A percentile compares a stretch with the other conserved stretches of the same genome.
These are phyloP conservation scores for Curvularia eragrostidis DNA, from an alignment of 2,329 filamentous ascomycete genomes.

Conservation along the genomic window DNA sequence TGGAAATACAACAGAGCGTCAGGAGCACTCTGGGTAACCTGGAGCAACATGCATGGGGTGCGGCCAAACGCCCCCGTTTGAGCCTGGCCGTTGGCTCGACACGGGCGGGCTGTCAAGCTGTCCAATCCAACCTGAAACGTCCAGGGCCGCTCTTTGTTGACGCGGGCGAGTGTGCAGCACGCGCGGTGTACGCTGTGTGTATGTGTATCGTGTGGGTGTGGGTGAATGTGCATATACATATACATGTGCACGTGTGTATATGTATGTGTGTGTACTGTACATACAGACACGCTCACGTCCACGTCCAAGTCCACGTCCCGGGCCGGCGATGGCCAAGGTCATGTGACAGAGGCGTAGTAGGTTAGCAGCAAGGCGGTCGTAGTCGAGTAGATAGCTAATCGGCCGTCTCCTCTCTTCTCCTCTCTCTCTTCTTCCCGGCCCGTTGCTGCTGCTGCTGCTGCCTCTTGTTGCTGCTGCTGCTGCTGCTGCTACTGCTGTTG, in stretches of 20 bases:
- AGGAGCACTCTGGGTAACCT: neutral
- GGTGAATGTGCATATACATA: neutral
- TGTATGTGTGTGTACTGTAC: neutral
- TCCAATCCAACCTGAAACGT: slow-evolving; percentile 17
- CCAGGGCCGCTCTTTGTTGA: neutral
- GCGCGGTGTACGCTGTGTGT: too few species aligned
- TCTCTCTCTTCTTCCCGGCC: neutral
- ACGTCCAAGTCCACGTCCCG: too few species aligned
- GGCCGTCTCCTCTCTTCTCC: slow-evolving; percentile 17
- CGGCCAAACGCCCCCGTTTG: slow-evolving; percentile 4
- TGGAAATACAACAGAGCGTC: neutral
- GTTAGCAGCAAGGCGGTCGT: slow-evolving; percentile 15
- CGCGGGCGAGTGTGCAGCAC: neutral
- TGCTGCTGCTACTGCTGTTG: too few species aligned
- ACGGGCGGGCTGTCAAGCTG: slow-evolving; percentile 15
- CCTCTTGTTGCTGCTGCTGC: too few species aligned
- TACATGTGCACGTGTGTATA: neutral
- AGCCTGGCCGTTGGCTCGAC: slow-evolving; percentile 2
- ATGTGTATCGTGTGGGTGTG: neutral
- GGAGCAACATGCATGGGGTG: slow-evolving; percentile 1
- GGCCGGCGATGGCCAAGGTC: slow-evolving; percentile 4
- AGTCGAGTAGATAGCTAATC: slow-evolving; percentile 18
- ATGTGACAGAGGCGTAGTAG: slow-evolving; percentile 20
- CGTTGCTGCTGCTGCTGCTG: neutral
- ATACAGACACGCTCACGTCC: too few species aligned